Evolutionary conservation across 2,329 filamentous ascomycete species (phyloP), one percentile per base, ranked within the genome.

Genomic region (Mycosphaerella arachidis): DNA sequence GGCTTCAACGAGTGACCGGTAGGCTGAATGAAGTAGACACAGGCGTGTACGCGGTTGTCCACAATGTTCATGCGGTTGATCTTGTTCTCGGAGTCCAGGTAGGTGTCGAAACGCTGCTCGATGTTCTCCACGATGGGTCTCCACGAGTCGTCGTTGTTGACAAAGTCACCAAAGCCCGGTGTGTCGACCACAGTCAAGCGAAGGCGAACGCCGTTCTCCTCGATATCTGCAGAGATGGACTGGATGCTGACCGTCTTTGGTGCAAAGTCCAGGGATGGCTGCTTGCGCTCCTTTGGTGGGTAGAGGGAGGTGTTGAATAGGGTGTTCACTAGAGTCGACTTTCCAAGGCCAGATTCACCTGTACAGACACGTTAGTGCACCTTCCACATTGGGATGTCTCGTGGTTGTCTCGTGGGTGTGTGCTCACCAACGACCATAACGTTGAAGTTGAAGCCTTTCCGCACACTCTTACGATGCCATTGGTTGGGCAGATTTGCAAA

Each of bases 371-470:
- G 61, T 69, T 63, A 68, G 59, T 45, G 45, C 45, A 54, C 52
- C 51, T 60, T 55, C 54, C 43, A 35, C 24, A 24, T 24, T 24
- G 24, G 24, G 24, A 2, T 3, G 24, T 24, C 31, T 33, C n/a
- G 9, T 13, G 33, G 29, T 18, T 24, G 48, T 20, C 10, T n/a
- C 35, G 48, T 58, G 12, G 43, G 45, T 48, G 53, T 18, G 48
- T 50, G 88, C 92, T 74, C 84, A 97, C 94, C 94, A 79, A 99
- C 94, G 79, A 99, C 94, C 94, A 99, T 99, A 70, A 99, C 94
- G 76, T 99, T 99, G 85, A 99, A 99, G 86, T 97, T 99, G 86
- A 99, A 99, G 64, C 94, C 94, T 81, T 99, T 99, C 76, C 94
- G 91, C 73, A 99, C 94, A 86, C 92, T 97, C 89, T 99, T 99